A percentile compares a stretch with the other conserved stretches of the same genome.
Conservation (phyloP, 2,329 filamentous ascomycete species). For the Anthostomella pinea region DNA sequence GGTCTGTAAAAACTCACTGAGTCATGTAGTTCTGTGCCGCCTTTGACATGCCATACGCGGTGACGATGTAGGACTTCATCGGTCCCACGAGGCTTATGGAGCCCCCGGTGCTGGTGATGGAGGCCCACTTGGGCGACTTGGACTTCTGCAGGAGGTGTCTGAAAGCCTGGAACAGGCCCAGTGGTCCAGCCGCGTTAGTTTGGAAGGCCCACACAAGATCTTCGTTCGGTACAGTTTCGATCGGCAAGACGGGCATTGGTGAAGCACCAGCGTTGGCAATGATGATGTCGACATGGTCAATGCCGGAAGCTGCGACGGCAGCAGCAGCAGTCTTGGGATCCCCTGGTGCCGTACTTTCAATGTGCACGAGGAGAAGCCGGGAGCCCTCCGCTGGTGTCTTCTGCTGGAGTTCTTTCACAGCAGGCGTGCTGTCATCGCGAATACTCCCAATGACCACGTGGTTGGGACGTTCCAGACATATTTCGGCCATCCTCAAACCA, state of each 20-base stretch:
- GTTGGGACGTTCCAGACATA: slow-evolving; percentile 35
- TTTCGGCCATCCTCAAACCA: slow-evolving; percentile 29
- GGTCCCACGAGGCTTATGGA: slow-evolving; percentile 3
- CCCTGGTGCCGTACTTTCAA: slow-evolving; percentile 27
- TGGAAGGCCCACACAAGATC: slow-evolving; percentile 25
- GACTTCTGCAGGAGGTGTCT: slow-evolving; percentile 31
- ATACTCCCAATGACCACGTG: slow-evolving; percentile 40
- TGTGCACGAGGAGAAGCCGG: slow-evolving; percentile 29
- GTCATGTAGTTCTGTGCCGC: slow-evolving; percentile 5
- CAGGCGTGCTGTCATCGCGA: slow-evolving; percentile 27
- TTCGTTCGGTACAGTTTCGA: slow-evolving; percentile 29
- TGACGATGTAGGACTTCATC: slow-evolving; percentile 1
- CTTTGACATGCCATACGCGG: slow-evolving; percentile 2
- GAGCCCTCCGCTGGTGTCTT: slow-evolving; percentile 28
- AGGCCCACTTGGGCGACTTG: slow-evolving; percentile 6
- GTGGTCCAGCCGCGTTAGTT: slow-evolving; percentile 30
- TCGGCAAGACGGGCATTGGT: slow-evolving; percentile 16
- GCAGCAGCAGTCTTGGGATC: slow-evolving; percentile 28
- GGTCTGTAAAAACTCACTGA: not conserved
- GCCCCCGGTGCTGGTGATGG: not conserved
- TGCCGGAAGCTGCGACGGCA: slow-evolving; percentile 22
- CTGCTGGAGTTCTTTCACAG: slow-evolving; percentile 24
- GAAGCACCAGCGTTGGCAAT: slow-evolving; percentile 37
- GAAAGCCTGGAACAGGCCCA: slow-evolving; percentile 33
- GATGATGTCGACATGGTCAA: slow-evolving; percentile 33